Base-by-base conservation (phyloP, 2,329 filamentous ascomycete species). In the Calonectria multiphialidica region DNA sequence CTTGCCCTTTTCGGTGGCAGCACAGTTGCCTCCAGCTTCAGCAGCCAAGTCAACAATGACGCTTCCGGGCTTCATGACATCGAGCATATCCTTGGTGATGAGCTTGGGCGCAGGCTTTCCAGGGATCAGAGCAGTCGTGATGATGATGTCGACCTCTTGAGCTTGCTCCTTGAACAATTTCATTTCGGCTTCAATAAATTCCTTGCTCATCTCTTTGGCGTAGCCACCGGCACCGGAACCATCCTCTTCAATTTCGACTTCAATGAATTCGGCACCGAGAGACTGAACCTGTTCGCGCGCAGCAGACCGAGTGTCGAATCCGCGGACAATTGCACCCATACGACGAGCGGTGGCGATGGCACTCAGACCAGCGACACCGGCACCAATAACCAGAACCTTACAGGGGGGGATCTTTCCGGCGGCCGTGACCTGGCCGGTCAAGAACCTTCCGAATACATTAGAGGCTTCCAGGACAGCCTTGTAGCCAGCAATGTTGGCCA, bases 401-500 rank as follows among this genome's bases (percentile, higher is more conserved):
- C 94, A 95, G 5, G 95, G 95, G 0, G 95, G 95, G 40, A 98
- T 97, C 88, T 97, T 92, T 57, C 95, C 95, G 66, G 95, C 95
- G 64, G 95, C 95, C 5, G 95, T 98, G 18, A 96, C 94, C 82
- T 98, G 95, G 33, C 95, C 95, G 15, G 95, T 97, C 76, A 98
- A 84, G 80, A 97, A 98, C 55, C 95, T 91, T 65, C 95, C 95
- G 83, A 97, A 98, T 74, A 93, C 92, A 83, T 98, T 98, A 16
- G 94, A 96, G 1, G 95, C 95, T 83, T 98, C 95, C 50, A 98
- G 86, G 1, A 98, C 94, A 47, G 95, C 95, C 83, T 97, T 98
- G 85, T 98, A 98, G 0, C 95, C 95, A 25, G 95, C 94, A 84
- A 98, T 98, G 78, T 98, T 98, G 72, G 95, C 95, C 95, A 98